phyloP scores from a whole-genome alignment of 2,329 filamentous ascomycete genomes.

The Sarocladiaceae sp. region DNA sequence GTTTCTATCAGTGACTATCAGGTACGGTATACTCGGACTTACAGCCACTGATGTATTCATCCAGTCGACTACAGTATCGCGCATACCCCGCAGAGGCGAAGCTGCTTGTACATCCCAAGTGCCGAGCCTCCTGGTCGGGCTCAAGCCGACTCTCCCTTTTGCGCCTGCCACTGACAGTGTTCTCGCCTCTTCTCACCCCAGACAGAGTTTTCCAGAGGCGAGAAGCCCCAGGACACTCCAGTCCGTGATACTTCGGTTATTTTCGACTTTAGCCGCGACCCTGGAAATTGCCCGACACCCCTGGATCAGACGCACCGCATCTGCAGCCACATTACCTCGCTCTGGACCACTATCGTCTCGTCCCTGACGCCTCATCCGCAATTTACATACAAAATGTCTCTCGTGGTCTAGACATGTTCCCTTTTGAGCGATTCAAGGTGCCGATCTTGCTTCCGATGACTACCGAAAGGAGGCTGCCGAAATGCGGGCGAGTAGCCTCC shows the following conservation, averaged over 20 bases:
- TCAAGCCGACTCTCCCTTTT: too few species aligned
- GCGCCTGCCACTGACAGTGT: neutral
- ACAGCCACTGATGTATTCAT: neutral
- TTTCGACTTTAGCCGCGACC: slow-evolving; percentile 8
- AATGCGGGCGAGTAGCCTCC: slow-evolving; percentile 7
- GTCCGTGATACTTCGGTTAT: neutral
- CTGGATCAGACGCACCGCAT: neutral
- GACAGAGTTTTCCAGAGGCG: neutral
- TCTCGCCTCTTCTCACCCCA: neutral
- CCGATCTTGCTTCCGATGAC: slow-evolving; percentile 5
- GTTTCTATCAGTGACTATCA: too few species aligned
- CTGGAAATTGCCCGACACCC: slow-evolving; percentile 7
- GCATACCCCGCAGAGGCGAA: neutral
- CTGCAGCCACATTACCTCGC: neutral
- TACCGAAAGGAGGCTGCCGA: slow-evolving; percentile 9
- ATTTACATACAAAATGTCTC: neutral
- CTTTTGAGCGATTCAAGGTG: neutral
- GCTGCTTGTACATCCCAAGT: neutral
- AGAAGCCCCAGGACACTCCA: too few species aligned
- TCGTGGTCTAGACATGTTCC: neutral
- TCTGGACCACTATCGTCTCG: neutral
- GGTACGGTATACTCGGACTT: too few species aligned
- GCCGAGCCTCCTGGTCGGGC: too few species aligned
- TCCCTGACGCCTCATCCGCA: slow-evolving; percentile 3
- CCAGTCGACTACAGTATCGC: neutral